phyloP scores from a whole-genome alignment of 306 rosid genomes.

The Purshia tridentata region DNA sequence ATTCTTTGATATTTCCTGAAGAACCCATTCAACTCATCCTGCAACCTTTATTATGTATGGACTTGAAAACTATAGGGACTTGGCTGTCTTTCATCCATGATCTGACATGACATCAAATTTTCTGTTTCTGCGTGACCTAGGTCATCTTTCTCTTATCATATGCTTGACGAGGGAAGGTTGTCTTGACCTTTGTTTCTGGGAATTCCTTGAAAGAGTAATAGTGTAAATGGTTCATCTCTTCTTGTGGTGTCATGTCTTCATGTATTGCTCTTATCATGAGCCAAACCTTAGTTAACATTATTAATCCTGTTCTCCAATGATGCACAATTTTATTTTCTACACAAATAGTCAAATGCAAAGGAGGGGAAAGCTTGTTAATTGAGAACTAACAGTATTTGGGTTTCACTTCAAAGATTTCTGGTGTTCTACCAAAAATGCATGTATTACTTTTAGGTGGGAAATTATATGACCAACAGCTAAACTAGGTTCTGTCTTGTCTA shows the following conservation, averaged over 20 bases:
- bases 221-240: too few relatives aligned
- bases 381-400: background rate
- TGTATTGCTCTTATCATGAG: conserved; percentile 2
- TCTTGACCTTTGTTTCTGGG: background rate
- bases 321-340: background rate
- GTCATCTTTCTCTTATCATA: background rate
- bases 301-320: background rate
- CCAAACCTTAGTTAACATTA: background rate
- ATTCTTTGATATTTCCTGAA: background rate
- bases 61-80: background rate
- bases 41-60: background rate
- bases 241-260: background rate
- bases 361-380: background rate
- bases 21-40: background rate
- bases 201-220: background rate
- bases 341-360: background rate
- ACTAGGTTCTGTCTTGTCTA: background rate
- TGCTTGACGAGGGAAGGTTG: background rate
- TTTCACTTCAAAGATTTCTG: background rate
- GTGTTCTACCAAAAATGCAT: background rate
- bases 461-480: background rate
- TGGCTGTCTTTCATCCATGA: background rate
- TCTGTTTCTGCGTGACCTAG: background rate
- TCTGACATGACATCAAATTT: background rate
- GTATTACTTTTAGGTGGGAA: background rate